Evolutionary conservation across 176 grass and related monocot genomes (phyloP).

Genomic region (Rhynchospora breviuscula): DNA sequence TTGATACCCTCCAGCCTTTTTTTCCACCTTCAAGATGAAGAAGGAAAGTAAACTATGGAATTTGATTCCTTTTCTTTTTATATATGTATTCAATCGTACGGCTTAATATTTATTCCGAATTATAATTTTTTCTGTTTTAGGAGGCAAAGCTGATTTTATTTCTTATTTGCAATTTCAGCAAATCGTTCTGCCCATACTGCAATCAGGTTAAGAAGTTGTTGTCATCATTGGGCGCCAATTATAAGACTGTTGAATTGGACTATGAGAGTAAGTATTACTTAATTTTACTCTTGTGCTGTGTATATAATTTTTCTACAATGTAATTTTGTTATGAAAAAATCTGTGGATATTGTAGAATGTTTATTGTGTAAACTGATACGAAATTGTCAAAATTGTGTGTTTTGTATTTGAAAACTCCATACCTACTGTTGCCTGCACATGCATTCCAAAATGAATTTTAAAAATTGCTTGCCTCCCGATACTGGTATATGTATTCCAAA

Average conservation of each 20-base stretch:
- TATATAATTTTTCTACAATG: neutral
- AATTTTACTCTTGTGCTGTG: neutral
- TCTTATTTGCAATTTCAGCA: conserved; percentile 29
- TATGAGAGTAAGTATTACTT: conserved; percentile 26
- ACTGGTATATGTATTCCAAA: neutral
- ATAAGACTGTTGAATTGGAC: conserved; percentile 34
- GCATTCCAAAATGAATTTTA: too few species aligned
- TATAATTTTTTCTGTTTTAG: too few species aligned
- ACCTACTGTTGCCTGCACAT: too few species aligned
- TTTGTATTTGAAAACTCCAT: too few species aligned
- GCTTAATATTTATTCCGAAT: too few species aligned
- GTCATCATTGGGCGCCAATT: conserved; percentile 23
- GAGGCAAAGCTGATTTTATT: neutral
- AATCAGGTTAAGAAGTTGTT: conserved; percentile 35
- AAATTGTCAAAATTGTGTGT: neutral
- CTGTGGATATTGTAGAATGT: neutral
- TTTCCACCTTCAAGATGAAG: neutral
- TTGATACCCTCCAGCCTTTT: neutral
- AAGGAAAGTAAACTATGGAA: neutral
- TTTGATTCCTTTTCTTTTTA: neutral
- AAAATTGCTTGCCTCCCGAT: neutral
- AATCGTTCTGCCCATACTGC: conserved; percentile 32
- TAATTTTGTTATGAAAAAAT: neutral
- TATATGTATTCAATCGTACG: neutral
- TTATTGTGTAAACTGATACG: neutral